These are phyloP conservation scores for Globisporangium iwayamae DNA, from an alignment of 352 stramenopile species.

Conservation along the genomic window DNA sequence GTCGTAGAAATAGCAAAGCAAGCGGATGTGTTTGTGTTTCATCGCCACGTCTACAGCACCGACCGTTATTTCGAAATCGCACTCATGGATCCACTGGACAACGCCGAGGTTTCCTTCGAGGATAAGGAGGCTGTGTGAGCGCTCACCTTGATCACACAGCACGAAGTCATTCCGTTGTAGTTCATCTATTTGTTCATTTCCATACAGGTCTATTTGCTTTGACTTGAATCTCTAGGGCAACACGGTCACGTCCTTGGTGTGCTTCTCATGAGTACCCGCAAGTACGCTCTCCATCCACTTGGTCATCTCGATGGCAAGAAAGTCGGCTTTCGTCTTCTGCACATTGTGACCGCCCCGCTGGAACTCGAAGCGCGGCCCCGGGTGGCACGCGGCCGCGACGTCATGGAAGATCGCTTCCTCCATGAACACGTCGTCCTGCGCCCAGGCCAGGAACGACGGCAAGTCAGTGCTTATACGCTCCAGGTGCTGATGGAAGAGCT, in stretches of 20 bases:
- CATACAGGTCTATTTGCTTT: background rate
- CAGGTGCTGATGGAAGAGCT: conserved; percentile 29
- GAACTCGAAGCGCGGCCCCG: conserved; percentile 43
- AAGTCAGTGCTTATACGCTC: conserved; percentile 22
- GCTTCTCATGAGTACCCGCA: conserved; percentile 4
- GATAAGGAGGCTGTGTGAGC: background rate
- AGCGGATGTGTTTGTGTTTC: background rate
- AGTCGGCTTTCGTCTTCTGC: conserved; percentile 63
- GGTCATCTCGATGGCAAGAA: conserved; percentile 41
- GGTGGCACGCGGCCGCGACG: conserved; percentile 30
- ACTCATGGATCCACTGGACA: background rate
- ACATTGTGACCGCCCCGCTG: conserved; percentile 63
- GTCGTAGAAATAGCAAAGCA: background rate
- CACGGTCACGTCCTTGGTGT: conserved; percentile 10
- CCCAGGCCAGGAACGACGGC: conserved; percentile 53
- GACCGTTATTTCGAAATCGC: background rate
- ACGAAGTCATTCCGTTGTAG: background rate
- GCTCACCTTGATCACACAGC: background rate
- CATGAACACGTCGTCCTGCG: conserved; percentile 57
- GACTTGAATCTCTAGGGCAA: conserved; percentile 1
- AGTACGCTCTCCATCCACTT: conserved; percentile 45
- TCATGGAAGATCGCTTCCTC: conserved; percentile 49
- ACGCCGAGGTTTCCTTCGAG: background rate
- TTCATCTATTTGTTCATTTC: background rate
- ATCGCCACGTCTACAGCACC: background rate